Conservation (phyloP, 179 eudicot species). For the Heliamphora pulchella region DNA sequence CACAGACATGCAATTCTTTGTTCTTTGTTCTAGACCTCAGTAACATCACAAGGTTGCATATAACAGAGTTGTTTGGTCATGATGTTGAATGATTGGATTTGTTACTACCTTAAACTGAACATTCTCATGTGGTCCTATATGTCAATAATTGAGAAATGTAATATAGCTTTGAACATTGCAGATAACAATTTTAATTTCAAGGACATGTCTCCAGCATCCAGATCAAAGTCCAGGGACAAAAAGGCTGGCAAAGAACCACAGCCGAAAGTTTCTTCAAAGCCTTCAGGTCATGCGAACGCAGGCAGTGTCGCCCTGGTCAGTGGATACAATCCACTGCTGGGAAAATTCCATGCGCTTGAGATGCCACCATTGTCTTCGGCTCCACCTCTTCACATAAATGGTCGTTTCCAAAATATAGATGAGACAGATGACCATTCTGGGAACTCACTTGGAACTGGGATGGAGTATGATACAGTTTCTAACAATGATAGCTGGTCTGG, state of each 20-base stretch:
- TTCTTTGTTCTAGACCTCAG: background rate
- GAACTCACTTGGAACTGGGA: slow-evolving; percentile 43
- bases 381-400: slow-evolving; percentile 46
- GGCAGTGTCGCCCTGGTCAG: slow-evolving; percentile 46
- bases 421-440: slow-evolving; percentile 70
- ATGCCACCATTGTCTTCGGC: slow-evolving; percentile 41
- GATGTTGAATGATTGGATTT: too few species aligned
- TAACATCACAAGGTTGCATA: background rate
- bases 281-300: slow-evolving; percentile 39
- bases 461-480: slow-evolving; percentile 74
- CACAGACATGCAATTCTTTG: too few species aligned
- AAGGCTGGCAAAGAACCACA: slow-evolving; percentile 52
- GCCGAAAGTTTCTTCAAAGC: slow-evolving; percentile 54
- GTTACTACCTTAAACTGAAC: too few species aligned
- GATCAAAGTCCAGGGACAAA: slow-evolving; percentile 46
- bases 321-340: slow-evolving; percentile 69
- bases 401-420: slow-evolving; percentile 73
- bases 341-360: slow-evolving; percentile 73
- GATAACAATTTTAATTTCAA: background rate
- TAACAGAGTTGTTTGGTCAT: too few species aligned
- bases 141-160: background rate
- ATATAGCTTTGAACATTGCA: background rate
- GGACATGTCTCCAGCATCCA: slow-evolving; percentile 66
- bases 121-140: background rate
- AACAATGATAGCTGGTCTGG: slow-evolving; percentile 81